Evolutionary conservation across 768 basidiomycete species (phyloP), one percentile per base, ranked within the genome.

Genomic region (Exidia glandulosa): DNA sequence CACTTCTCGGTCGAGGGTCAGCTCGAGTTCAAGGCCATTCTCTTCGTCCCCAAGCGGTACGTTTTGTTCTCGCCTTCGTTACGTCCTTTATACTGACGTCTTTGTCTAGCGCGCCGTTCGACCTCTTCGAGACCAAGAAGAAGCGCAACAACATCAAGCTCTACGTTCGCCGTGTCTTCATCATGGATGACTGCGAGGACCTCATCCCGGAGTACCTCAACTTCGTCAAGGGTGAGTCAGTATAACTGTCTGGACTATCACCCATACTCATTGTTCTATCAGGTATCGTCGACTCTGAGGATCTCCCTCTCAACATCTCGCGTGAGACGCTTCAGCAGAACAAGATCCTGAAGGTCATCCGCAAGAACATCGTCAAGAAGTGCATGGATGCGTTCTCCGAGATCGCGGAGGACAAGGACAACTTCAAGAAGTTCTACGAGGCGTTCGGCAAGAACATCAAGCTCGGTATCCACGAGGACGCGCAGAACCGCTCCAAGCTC

Each of bases 101-200:
- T n/a, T n/a, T n/a, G n/a, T 32, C 30, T 58, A 94, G 94, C 62
- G 96, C 95, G 48, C 96, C 96, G 57, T 98, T 98, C 76, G 96
- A 99, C 71, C 88, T 99, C 73, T 99, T 99, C 78, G 96, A 99
- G 81, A 90, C 90, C 62, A 98, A 99, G 88, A 98, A 98, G 90
- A 98, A 98, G 85, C 91, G 95, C 70, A 97, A 97, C 84, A 98
- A 98, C 88, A 98, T 99, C 84, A 99, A 99, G 80, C 94, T 99
- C 73, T 99, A 98, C 73, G 96, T 99, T 67, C 92, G 96, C 80
- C 93, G 96, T 60, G 95, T 98, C 70, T 98, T 99, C 83, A 98
- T 99, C 83, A 97, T 96, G 92, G 96, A 99, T 77, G 94, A 96
- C 76, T 98, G 95, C 74, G 95, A 98, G 80, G 96, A 99, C 70